These are phyloP conservation scores for Larix kaempferi DNA, from an alignment of 75 land plant genomes.

Conservation along the genomic window DNA sequence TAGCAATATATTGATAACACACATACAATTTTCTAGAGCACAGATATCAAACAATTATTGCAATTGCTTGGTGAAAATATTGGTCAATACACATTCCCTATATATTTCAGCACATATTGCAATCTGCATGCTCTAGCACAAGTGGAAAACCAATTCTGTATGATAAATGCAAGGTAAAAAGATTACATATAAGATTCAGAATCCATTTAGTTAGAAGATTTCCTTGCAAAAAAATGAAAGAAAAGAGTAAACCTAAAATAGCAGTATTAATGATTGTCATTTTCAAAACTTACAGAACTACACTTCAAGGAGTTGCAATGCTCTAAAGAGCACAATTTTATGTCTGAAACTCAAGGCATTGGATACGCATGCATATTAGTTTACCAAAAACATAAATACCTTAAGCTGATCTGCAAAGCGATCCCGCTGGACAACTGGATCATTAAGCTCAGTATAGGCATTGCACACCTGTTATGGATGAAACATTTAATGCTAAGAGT, in stretches of 20 bases:
- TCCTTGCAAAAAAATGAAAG: not conserved
- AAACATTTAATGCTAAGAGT: not conserved
- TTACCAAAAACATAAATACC: slow-evolving; percentile 34
- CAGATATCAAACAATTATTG: too few species aligned
- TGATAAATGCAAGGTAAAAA: not conserved
- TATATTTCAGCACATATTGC: too few species aligned
- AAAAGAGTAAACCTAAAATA: not conserved
- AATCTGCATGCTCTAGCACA: not conserved
- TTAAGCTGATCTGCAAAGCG: slow-evolving; percentile 90
- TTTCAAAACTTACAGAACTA: not conserved
- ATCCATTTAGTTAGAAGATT: not conserved
- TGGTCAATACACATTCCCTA: too few species aligned
- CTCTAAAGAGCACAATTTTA: not conserved
- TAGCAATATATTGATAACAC: too few species aligned
- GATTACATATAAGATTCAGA: not conserved
- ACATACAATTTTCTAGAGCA: too few species aligned
- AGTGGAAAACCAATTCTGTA: not conserved
- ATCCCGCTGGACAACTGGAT: slow-evolving; percentile 89
- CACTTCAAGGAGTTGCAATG: not conserved
- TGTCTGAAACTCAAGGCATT: not conserved
- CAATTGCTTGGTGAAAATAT: too few species aligned
- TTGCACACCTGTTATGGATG: slow-evolving; percentile 67
- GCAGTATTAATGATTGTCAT: not conserved
- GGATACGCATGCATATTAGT: not conserved
- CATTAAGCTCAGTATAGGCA: slow-evolving; percentile 96